Percentiles rank a stretch among this genome's conserved stretches.
Conservation (phyloP, 2,329 filamentous ascomycete species). For the Hymenoscyphus fructigenus region DNA sequence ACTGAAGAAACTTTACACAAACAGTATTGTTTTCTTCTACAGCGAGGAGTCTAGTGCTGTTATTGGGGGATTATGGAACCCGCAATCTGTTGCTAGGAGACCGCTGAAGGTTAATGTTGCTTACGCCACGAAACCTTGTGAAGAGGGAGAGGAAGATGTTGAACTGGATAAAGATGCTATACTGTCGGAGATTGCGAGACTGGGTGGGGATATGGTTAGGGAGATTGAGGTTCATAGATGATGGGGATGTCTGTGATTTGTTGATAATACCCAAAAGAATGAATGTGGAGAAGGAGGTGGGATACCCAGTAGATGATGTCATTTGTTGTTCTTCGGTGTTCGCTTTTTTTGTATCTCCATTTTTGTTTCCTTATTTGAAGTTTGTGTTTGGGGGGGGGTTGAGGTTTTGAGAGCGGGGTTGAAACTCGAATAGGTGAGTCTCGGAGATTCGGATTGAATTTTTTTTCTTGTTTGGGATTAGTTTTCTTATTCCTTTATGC, state of each 20-base stretch:
- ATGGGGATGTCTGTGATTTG: background rate
- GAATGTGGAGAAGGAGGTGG: background rate
- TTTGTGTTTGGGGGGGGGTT: too few relatives aligned
- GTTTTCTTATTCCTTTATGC: too few relatives aligned
- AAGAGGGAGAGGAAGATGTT: constrained; percentile 43
- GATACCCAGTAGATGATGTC: background rate
- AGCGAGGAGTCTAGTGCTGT: constrained; percentile 57
- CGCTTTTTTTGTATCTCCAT: too few relatives aligned
- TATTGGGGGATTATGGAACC: constrained; percentile 67
- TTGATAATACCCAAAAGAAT: background rate
- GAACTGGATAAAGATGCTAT: constrained; percentile 67
- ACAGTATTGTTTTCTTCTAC: constrained; percentile 77
- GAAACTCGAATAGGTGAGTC: too few relatives aligned
- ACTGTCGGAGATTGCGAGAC: constrained; percentile 68
- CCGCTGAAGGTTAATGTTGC: constrained; percentile 70
- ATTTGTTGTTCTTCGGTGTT: too few relatives aligned
- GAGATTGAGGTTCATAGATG: constrained; percentile 52
- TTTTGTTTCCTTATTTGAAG: too few relatives aligned
- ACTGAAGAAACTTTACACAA: constrained; percentile 64
- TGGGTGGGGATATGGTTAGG: constrained; percentile 66
- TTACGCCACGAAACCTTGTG: constrained; percentile 56
- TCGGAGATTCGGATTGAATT: too few relatives aligned
- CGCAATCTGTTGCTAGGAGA: constrained; percentile 44
- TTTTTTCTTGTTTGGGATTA: too few relatives aligned
- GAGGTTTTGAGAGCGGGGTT: too few relatives aligned